phyloP scores from a whole-genome alignment of 352 stramenopile species.

The Phytophthora constricta region DNA sequence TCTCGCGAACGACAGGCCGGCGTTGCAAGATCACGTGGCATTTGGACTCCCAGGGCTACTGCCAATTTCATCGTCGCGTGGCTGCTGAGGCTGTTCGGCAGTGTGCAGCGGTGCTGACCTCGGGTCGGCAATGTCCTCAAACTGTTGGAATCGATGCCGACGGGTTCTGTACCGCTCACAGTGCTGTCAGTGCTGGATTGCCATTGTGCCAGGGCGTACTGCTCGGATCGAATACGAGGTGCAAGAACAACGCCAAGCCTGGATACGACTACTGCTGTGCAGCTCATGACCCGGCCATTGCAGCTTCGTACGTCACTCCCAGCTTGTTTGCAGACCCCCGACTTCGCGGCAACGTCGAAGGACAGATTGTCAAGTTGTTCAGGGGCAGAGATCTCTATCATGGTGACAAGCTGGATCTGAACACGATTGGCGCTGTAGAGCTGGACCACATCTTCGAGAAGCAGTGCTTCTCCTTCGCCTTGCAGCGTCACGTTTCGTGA shows the following conservation, averaged over 20 bases:
- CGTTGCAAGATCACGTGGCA: conserved; percentile 41
- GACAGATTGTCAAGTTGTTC: conserved; percentile 32
- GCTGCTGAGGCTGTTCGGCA: conserved; percentile 11
- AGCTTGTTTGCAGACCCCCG: conserved; percentile 40
- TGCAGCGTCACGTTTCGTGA: conserved; percentile 35
- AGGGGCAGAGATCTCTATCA: conserved; percentile 47
- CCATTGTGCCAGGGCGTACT: conserved; percentile 28
- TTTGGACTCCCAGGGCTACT: conserved; percentile 36
- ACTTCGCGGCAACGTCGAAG: conserved; percentile 31
- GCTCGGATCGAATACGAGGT: conserved; percentile 9
- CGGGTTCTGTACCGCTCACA: conserved; percentile 38
- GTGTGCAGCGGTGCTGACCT: conserved; percentile 2
- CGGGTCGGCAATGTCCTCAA: conserved; percentile 24
- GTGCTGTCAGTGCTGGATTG: conserved; percentile 4
- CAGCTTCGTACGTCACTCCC: conserved; percentile 32
- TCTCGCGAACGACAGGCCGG: conserved; percentile 34
- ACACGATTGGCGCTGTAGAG: conserved; percentile 31
- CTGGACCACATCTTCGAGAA: conserved; percentile 59
- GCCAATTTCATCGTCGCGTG: conserved; percentile 31
- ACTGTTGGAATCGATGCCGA: conserved; percentile 35
- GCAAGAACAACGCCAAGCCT: conserved; percentile 33
- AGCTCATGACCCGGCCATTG: conserved; percentile 35
- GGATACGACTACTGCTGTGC: conserved; percentile 49
- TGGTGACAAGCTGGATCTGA: conserved; percentile 39
- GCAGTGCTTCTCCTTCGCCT: conserved; percentile 52